Base-by-base conservation (phyloP, 2,329 filamentous ascomycete genomes). In the Sphaerulina vaccinii region DNA sequence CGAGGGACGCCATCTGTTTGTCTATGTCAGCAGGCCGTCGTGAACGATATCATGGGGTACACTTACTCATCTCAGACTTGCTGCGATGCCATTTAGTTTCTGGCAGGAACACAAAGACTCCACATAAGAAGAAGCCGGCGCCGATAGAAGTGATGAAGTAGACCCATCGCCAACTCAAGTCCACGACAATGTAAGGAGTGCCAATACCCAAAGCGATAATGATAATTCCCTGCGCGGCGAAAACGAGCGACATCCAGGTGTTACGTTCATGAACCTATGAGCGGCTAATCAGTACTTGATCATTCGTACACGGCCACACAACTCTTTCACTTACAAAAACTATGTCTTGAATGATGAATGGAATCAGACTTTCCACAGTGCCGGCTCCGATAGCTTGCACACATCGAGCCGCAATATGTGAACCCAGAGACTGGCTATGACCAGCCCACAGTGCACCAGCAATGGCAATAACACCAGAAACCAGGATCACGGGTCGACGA, bases 281-380 rank as follows among this genome's bases (percentile, higher is more conserved):
- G 2, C 3, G 19, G 11, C 27, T 23, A 9, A 37, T 49, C 15
- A 49, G 46, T 19, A 11, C 36, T 21, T 13, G 18, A 18, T 10
- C 35, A 2, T 13, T 21, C 16, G 10, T 39, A 39, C 3, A 10
- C 18, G 4, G n/a, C 5, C 10, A 18, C 4, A 36, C 13, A 15
- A 8, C 16, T 21, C 5, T 27, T 18, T 15, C 39, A 54, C 33
- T 39, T 33, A 55, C 57, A 29, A 56, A 55, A 32, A 65, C 62
- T 50, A 65, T 56, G 22, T 66, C 65, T 40, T 67, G 64, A 3
- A 67, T 56, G 11, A 65, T 60, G 49, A 66, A 63, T 1, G 65
- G 65, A 9, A 67, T 62, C 48, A 67, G 52, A n/a, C 57, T 59
- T 50, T 67, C 65, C 0, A 67, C 63, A 6, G 65, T 65, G 38